These are phyloP conservation scores for Cytospora paraplurivora DNA, from an alignment of 2,329 filamentous ascomycete genomes.

Conservation along the genomic window DNA sequence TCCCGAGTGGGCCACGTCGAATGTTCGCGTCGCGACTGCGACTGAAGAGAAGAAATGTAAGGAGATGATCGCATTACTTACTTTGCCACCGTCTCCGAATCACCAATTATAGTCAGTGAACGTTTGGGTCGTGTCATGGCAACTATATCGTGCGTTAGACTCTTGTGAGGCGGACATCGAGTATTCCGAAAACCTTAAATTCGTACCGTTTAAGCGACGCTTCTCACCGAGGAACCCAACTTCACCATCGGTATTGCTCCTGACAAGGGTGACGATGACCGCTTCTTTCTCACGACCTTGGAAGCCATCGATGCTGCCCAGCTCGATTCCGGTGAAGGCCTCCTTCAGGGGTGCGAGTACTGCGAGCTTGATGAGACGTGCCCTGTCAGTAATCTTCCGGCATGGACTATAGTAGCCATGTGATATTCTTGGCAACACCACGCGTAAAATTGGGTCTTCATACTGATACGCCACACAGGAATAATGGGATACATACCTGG, in stretches of 20 bases:
- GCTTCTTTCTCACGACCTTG: constrained; percentile 95
- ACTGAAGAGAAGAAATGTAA: constrained; percentile 10
- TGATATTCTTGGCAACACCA: constrained; percentile 15
- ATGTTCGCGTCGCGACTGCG: constrained; percentile 10
- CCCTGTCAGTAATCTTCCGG: constrained; percentile 31
- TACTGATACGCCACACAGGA: neutral
- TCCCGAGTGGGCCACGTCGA: constrained; percentile 14
- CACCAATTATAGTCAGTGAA: constrained; percentile 87
- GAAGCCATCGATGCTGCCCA: constrained; percentile 97
- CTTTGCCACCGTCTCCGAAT: constrained; percentile 89
- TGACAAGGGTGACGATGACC: constrained; percentile 88
- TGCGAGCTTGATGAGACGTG: constrained; percentile 59
- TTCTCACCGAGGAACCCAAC: constrained; percentile 94
- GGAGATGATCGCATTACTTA: constrained; percentile 52
- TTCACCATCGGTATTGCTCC: constrained; percentile 83
- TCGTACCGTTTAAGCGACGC: constrained; percentile 81
- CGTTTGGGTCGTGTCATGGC: constrained; percentile 95
- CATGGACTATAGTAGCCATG: constrained; percentile 19
- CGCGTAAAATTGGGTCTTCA: constrained; percentile 18
- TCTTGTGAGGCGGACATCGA: constrained; percentile 20
- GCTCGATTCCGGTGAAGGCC: constrained; percentile 78
- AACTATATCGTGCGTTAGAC: constrained; percentile 56
- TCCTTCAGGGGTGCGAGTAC: constrained; percentile 81
- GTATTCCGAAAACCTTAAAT: constrained; percentile 9
- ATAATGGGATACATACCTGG: constrained; percentile 56